These are phyloP conservation scores for Blastobotrys apis DNA, from an alignment of 1,139 yeast genomes.

Conservation along the genomic window DNA sequence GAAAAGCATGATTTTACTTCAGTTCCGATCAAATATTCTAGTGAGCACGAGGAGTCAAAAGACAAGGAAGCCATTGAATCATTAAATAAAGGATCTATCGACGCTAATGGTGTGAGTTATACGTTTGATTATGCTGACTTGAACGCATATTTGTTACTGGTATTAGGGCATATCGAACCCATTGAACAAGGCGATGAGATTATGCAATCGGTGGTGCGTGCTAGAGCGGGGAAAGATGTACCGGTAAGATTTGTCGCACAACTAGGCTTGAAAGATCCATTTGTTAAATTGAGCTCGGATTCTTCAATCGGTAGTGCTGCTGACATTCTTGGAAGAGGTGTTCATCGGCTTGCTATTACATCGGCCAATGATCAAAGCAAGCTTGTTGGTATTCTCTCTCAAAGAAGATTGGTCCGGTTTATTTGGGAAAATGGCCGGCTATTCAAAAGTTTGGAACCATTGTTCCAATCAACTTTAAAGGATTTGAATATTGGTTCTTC, in stretches of 20 bases:
- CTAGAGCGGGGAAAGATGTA: slow-evolving; percentile 45
- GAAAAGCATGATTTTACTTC: slow-evolving; percentile 71
- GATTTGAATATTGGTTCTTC: slow-evolving; percentile 68
- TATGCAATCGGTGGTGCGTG: slow-evolving; percentile 29
- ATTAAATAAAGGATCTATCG: slow-evolving; percentile 50
- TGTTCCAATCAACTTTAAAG: slow-evolving; percentile 60
- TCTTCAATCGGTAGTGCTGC: slow-evolving; percentile 70
- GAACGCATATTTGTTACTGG: slow-evolving; percentile 73
- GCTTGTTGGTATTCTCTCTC: slow-evolving; percentile 70
- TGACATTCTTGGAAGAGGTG: slow-evolving; percentile 85
- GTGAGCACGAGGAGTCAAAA: slow-evolving; percentile 12
- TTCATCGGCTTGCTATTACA: slow-evolving; percentile 84
- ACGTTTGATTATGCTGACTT: slow-evolving; percentile 92
- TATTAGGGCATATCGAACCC: slow-evolving; percentile 54
- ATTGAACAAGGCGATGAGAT: slow-evolving; percentile 30
- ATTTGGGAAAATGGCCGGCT: slow-evolving; percentile 90
- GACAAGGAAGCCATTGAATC: neutral
- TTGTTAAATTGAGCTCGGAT: slow-evolving; percentile 63
- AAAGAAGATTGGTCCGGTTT: slow-evolving; percentile 74
- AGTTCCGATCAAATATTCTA: slow-evolving; percentile 58
- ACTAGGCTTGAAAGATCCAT: slow-evolving; percentile 82
- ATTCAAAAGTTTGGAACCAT: slow-evolving; percentile 72
- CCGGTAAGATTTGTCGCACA: slow-evolving; percentile 76
- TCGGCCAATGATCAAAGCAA: slow-evolving; percentile 42
- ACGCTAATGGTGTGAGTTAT: slow-evolving; percentile 32